Base-by-base conservation (phyloP, 192 early-diverging fungal species). In the Coemansia sp. region DNA sequence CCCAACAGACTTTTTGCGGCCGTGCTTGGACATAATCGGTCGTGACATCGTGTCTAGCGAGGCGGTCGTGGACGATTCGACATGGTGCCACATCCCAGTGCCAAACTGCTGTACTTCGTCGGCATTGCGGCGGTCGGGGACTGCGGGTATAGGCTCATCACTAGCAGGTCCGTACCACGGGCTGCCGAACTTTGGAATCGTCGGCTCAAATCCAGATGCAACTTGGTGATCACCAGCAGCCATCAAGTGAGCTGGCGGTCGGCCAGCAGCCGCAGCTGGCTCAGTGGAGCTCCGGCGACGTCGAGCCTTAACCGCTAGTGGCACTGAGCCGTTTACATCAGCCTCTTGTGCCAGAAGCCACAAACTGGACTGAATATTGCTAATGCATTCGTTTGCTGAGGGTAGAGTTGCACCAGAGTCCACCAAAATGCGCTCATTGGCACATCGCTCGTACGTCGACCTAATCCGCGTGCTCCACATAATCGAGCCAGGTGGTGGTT, bases 1-100 rank as follows among this genome's bases (percentile, higher is more conserved):
- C 25, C 80, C 80, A 37, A 46, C 62, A 1, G 80, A 76, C 44
- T 77, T 77, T 63, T 82, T 82, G 69, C 69, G 75, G 4, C 58
- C 34, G 25, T 75, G 80, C 58, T 64, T 73, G 70, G 68, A 14
- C 37, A 72, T 45, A 2, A 53, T 44, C 4, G 71, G 42, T 21
- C 63, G 66, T 21, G 70, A 29, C 14, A 21, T 17, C 55, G 44
- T 25, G 50, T 37, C 45, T 34, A n/a, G 5, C 29, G 29, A 29
- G 29, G 31, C 29, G 29, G 15, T 17, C 32, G 31, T 31, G 5
- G n/a, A 17, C 42, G 58, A 27, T 45, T 51, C 39, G 31, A 62
- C 38, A 12, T 68, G 62, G 36, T 68, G 67, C 73, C 62, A 75
- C 10, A 29, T 36, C 25, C 21, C 36, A 51, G 36, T 53, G 46